Evolutionary conservation across 75 land plant genomes (phyloP).

Genomic region (Larix kaempferi): DNA sequence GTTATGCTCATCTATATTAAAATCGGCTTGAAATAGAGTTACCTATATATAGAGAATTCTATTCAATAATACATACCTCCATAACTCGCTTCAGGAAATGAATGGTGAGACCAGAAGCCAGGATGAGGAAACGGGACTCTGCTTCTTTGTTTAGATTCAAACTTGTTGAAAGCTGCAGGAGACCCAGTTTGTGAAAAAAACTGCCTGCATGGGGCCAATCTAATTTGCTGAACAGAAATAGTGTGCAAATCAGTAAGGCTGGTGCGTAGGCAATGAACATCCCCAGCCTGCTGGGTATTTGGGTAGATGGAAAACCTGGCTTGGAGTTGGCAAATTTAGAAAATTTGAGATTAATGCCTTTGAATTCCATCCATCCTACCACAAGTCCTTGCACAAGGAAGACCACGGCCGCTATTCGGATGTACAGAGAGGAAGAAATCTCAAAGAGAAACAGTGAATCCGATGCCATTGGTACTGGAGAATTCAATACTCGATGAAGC

Average conservation of each 20-base stretch:
- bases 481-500: too few species aligned
- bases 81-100: conserved; percentile 66
- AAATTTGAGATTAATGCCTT: conserved; percentile 27
- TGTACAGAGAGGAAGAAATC: conserved; percentile 23
- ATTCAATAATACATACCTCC: conserved; percentile 33
- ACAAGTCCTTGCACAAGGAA: background rate
- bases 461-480: too few species aligned
- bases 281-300: conserved; percentile 17
- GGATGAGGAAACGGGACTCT: conserved; percentile 5
- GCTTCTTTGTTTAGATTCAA: background rate
- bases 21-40: background rate
- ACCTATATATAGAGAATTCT: background rate
- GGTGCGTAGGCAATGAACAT: conserved; percentile 54
- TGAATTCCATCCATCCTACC: conserved; percentile 17
- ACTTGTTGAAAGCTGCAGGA: too few species aligned
- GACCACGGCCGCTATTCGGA: conserved; percentile 12
- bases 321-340: conserved; percentile 27
- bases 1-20: background rate
- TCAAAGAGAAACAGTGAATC: conserved; percentile 12
- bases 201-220: too few species aligned
- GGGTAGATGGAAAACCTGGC: too few species aligned
- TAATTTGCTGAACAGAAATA: conserved; percentile 11
- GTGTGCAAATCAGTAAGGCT: conserved; percentile 22
- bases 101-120: conserved; percentile 32
- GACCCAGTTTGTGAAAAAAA: too few species aligned